phyloP scores from a whole-genome alignment of 192 early-diverging fungal genomes.

The Coemansia sp. region DNA sequence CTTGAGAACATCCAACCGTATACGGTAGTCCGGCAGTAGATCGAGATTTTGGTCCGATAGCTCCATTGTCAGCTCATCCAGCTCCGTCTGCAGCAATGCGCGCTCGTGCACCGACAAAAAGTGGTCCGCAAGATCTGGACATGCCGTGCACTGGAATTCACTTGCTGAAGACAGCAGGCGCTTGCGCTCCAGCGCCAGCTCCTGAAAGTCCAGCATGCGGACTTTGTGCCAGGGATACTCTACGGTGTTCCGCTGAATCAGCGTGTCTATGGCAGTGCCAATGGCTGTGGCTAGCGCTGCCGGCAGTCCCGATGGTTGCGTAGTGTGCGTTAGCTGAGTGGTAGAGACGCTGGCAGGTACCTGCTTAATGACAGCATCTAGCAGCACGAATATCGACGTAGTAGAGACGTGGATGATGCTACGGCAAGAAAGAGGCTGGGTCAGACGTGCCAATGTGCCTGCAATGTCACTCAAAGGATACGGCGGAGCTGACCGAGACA shows the following conservation, averaged over 20 bases:
- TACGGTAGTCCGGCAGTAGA: constrained; percentile 88
- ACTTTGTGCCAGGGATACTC: constrained; percentile 88
- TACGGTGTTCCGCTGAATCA: constrained; percentile 30
- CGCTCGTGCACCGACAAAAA: constrained; percentile 59
- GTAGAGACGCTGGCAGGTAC: constrained; percentile 1
- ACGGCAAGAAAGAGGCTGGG: constrained; percentile 15
- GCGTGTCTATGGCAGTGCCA: constrained; percentile 22
- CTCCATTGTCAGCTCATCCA: constrained; percentile 71
- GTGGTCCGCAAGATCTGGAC: constrained; percentile 48
- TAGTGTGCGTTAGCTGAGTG: constrained; percentile 15
- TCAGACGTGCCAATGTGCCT: constrained; percentile 7
- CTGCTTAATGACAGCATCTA: constrained; percentile 31
- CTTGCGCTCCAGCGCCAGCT: constrained; percentile 62
- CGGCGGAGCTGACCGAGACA: constrained; percentile 14
- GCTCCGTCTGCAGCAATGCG: constrained; percentile 61
- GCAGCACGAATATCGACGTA: constrained; percentile 18
- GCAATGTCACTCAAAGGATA: constrained; percentile 26
- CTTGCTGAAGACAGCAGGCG: constrained; percentile 41
- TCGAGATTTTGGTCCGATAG: constrained; percentile 93
- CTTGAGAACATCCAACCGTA: constrained; percentile 82
- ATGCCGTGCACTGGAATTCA: constrained; percentile 40
- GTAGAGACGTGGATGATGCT: constrained; percentile 13
- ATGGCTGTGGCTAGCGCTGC: constrained; percentile 50
- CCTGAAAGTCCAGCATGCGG: constrained; percentile 83
- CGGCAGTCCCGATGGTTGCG: constrained; percentile 4